Evolutionary conservation across 2,329 filamentous ascomycete species (phyloP).

Genomic region (Thermothelomyces thermophilus): DNA sequence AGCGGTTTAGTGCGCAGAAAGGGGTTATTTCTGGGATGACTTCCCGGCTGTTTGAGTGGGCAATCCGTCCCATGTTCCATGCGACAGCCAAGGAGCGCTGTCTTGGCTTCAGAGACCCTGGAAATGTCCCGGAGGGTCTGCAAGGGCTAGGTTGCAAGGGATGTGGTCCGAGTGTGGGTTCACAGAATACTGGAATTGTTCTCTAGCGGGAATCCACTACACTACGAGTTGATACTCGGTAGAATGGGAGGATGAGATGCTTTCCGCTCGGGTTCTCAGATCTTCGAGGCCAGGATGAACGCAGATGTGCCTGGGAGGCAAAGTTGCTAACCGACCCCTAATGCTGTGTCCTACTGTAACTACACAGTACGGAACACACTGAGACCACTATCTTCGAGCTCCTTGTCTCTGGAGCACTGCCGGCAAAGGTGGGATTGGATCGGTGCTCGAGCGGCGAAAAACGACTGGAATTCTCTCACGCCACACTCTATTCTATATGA

Average conservation of each 20-base stretch:
- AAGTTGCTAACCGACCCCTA: too few relatives aligned
- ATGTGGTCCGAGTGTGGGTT: background rate
- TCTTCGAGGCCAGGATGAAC: background rate
- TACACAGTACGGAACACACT: too few relatives aligned
- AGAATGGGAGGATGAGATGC: background rate
- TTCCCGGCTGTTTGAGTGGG: constrained; percentile 14
- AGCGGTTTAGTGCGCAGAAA: constrained; percentile 14
- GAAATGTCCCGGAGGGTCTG: background rate
- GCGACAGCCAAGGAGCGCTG: background rate
- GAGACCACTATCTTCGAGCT: background rate
- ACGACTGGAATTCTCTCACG: background rate
- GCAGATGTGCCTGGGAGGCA: too few relatives aligned
- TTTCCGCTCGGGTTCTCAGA: background rate
- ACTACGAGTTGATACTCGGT: too few relatives aligned
- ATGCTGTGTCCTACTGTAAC: too few relatives aligned
- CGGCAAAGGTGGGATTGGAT: constrained; percentile 4
- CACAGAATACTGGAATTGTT: too few relatives aligned
- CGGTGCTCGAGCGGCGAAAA: background rate
- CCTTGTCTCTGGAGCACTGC: background rate
- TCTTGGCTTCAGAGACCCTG: constrained; percentile 4
- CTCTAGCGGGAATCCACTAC: too few relatives aligned
- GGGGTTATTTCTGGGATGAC: constrained; percentile 12
- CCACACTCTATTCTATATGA: too few relatives aligned
- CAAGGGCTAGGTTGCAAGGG: too few relatives aligned
- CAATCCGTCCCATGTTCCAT: constrained; percentile 10